Evolutionary conservation across 805 yeast genomes (phyloP), one percentile per base, ranked within the genome.

Genomic region (Kazachstania viticola): DNA sequence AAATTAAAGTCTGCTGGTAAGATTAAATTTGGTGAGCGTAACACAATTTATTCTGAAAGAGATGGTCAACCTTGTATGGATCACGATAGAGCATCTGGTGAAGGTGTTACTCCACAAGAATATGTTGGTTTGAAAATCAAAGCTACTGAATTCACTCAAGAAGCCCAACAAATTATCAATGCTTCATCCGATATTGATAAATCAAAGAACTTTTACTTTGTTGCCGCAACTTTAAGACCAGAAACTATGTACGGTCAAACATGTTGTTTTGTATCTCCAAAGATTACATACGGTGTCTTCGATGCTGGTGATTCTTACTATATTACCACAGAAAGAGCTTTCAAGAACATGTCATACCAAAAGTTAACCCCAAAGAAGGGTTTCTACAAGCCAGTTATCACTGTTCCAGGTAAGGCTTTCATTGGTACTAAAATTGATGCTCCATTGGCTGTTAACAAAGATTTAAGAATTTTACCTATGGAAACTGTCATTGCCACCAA

Each of bases 31-130:
- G 98, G 98, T 60, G 94, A 88, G 67, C 79, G 98, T 65, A 83
- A 85, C 68, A 91, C 98, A 45, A 83, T 91, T 51, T 91, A 83
- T 64, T 87, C 97, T 26, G 94, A 85, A 56, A 88, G 82, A 64
- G 98, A 91, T 62, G 96, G 96, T 43, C 98, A 91, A 68, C 93
- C 98, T 25, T 91, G 98, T 69, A 87, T 91, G 88, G 98, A 91
- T 61, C 98, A 91, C 61, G 98, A 91, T 62, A 79, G 98, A 69
- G 80, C 73, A 60, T 73, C 88, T 30, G 98, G 98, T 56, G 98
- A 91, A 65, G 97, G 93, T 60, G 91, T 91, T 27, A 71, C 78
- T 45, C 96, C 98, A 26, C 97, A 91, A 64, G 98, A 91, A 61
- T 91, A 91, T 61, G 75, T 83, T 21, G 96, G 87, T 46, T 74